Base-by-base conservation (phyloP, 192 early-diverging fungal genomes). In the Globomyces pollinis-pini region DNA sequence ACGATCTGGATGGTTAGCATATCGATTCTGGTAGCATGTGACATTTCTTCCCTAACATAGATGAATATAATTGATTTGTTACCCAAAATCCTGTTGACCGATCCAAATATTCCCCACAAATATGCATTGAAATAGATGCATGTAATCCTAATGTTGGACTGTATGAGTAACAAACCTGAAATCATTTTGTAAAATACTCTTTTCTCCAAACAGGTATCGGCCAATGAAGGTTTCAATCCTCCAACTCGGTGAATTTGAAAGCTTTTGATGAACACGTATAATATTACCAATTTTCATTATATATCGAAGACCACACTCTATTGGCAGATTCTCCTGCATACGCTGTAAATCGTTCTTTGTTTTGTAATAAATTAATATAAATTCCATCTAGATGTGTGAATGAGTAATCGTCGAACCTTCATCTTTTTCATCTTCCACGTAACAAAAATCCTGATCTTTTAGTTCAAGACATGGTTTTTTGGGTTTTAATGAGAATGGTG, bases 261-360 rank as follows among this genome's bases (percentile, higher is more conserved):
- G n/a, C n/a, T n/a, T n/a, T n/a, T n/a, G n/a, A n/a, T n/a, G n/a
- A n/a, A n/a, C n/a, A n/a, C n/a, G 44, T 47, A 8, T 88, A 72
- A 58, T 86, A 85, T 68, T 98, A 97, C 68, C 97, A 99, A 72
- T 97, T 99, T 66, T 99, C 91, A 61, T 88, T 78, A 64, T 99
- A 99, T 24, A 99, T 93, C n/a, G 94, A 80, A 56, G 83, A 83
- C 96, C 96, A 99, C 5, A 99, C 86, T 38, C 87, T 81, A 24
- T 77, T 78, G 33, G 94, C 86, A 35, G 88, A 87, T 15, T 87
- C 80, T 45, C 96, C 96, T 20, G 87, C 81, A 60, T 96, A 99
- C 15, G 93, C 96, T 0, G 96, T 98, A 68, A 92, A 99, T 8
- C 95, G 82, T 66, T 99, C 96, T 5, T 94, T 94, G 61, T 99